These are phyloP conservation scores for Balansia obtecta DNA, from an alignment of 2,329 filamentous ascomycete species.

Conservation along the genomic window DNA sequence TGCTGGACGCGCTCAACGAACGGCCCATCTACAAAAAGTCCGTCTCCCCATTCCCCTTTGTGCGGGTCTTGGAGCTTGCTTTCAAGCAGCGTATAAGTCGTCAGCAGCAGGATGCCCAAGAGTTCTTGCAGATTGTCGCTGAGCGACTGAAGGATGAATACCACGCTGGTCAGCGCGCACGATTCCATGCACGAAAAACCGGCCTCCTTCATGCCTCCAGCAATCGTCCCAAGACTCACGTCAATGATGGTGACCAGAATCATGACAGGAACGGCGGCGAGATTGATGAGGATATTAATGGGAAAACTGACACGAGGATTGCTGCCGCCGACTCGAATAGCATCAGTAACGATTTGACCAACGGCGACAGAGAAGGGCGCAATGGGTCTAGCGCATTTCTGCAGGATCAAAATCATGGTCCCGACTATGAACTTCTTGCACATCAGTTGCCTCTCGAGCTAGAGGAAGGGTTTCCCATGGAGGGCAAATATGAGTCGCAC, in stretches of 20 bases:
- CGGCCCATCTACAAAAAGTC: conserved; percentile 88
- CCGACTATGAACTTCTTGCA: not conserved
- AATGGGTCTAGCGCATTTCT: not conserved
- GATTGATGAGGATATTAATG: conserved; percentile 10
- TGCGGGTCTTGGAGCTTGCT: conserved; percentile 69
- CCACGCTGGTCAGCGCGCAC: conserved; percentile 66
- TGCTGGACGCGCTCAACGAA: conserved; percentile 86
- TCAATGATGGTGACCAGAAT: conserved; percentile 6
- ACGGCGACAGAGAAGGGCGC: not conserved
- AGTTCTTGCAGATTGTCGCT: conserved; percentile 88
- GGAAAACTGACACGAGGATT: conserved; percentile 8
- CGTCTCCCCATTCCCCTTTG: conserved; percentile 76
- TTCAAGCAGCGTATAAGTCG: conserved; percentile 86
- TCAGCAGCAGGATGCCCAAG: conserved; percentile 94
- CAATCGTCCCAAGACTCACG: not conserved
- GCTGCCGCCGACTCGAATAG: not conserved
- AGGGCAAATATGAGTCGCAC: conserved; percentile 86
- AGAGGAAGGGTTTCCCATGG: conserved; percentile 76
- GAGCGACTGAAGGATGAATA: conserved; percentile 92
- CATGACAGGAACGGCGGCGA: conserved; percentile 10
- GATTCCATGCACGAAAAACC: conserved; percentile 39
- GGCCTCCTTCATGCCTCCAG: conserved; percentile 10
- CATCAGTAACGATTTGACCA: not conserved
- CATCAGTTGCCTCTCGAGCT: conserved; percentile 24
- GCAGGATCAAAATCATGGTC: not conserved